Base-by-base conservation (phyloP, 1,284 basidiomycete genomes). In the Trametes hirsuta region DNA sequence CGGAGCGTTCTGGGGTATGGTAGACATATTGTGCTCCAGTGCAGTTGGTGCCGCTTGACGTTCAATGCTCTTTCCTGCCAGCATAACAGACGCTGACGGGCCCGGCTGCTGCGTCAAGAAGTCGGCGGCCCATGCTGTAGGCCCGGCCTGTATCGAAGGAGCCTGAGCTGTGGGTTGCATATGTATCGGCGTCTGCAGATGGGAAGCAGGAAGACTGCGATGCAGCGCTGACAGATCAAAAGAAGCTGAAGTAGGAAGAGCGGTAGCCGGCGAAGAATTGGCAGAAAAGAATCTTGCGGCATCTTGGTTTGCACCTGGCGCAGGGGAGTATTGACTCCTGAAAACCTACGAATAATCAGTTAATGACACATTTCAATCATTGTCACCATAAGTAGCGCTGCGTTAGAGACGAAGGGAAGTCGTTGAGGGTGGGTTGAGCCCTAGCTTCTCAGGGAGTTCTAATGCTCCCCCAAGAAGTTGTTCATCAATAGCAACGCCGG, bases 281-380 rank as follows among this genome's bases (percentile, higher is more conserved):
- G 73, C 64, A 15, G 79, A 75, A 71, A 93, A 91, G 78, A 93
- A 93, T 49, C 77, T 82, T 18, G 85, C 78, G 2, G 87, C 88
- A 68, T 91, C 90, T 70, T 87, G 82, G 58, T 83, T 81, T 57
- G 82, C 74, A 34, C 75, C 76, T n/a, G 76, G 73, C 40, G 78
- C 65, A 25, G 76, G 74, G 25, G 74, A 65, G 52, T 79, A 75
- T 49, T 82, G 80, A 12, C 86, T 82, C 53, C 86, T 85, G 72
- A 92, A 92, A 10, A 73, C 71, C 87, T 90, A 65, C 53, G 59
- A 61, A 63, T 50, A 41, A 14, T 63, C 51, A 62, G 62, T 48
- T 54, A 58, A 36, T 37, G 48, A 30, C 8, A 30, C 30, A 8
- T 30, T 8, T 30, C 30, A 30, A 30, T 30, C 30, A 8, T 30